Evolutionary conservation across 1,284 basidiomycete genomes (phyloP).

Genomic region (Prillingera fragicola): DNA sequence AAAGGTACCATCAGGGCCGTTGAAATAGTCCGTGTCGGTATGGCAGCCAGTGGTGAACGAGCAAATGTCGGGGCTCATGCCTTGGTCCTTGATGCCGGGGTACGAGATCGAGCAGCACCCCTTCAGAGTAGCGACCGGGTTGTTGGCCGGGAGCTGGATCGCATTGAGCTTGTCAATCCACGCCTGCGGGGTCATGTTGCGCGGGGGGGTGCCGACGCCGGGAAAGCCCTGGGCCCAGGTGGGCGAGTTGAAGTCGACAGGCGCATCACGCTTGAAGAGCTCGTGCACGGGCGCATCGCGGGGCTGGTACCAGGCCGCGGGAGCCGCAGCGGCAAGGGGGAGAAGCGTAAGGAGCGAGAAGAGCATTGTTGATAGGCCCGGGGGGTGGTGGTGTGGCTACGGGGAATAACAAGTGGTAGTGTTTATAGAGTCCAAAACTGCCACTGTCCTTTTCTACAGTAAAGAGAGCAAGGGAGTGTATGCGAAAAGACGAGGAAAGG

Average conservation of each 20-base stretch:
- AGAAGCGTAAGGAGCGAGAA: constrained; percentile 16
- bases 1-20: constrained; percentile 32
- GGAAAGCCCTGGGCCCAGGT: no score
- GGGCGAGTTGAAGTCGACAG: constrained; percentile 12
- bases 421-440: neutral
- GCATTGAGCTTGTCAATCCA: constrained; percentile 24
- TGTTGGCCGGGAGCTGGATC: constrained; percentile 10
- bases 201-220: constrained; percentile 11
- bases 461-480: neutral
- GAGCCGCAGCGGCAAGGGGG: constrained; percentile 10
- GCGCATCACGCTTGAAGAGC: constrained; percentile 23
- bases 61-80: constrained; percentile 34
- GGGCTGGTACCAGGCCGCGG: constrained; percentile 12
- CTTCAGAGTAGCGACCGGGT: constrained; percentile 11
- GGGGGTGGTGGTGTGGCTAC: neutral
- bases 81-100: constrained; percentile 26
- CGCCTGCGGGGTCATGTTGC: constrained; percentile 18
- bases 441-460: neutral
- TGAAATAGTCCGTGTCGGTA: constrained; percentile 28
- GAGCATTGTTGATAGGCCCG: constrained; percentile 1
- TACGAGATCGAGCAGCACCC: constrained; percentile 13
- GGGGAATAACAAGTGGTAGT: neutral
- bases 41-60: constrained; percentile 44
- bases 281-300: constrained; percentile 11
- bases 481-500: neutral